These are phyloP conservation scores for Meyerozyma carpophila DNA, from an alignment of 1,139 yeast genomes.

Conservation along the genomic window DNA sequence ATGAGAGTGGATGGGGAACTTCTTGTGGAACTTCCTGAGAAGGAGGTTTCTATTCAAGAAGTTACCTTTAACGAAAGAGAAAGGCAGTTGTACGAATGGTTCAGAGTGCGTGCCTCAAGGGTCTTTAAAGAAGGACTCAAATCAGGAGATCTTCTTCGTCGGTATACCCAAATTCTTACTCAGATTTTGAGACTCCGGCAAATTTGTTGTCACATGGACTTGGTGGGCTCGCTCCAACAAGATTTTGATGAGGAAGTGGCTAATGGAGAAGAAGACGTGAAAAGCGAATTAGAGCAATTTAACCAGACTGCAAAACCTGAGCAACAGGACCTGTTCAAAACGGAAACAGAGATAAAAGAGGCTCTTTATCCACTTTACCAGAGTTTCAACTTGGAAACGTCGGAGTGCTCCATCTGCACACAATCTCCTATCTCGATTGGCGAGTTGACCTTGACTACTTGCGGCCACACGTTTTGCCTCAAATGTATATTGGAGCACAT, in stretches of 20 bases:
- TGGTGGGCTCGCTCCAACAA: slow-evolving; percentile 45
- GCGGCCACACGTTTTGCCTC: slow-evolving; percentile 78
- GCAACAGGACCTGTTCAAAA: slow-evolving; percentile 23
- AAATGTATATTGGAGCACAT: slow-evolving; percentile 72
- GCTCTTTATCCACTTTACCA: slow-evolving; percentile 22
- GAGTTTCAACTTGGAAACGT: slow-evolving; percentile 29
- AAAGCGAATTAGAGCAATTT: slow-evolving; percentile 10
- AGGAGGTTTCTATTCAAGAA: slow-evolving; percentile 64
- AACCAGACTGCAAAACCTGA: slow-evolving; percentile 10
- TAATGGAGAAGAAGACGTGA: slow-evolving; percentile 8
- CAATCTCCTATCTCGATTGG: slow-evolving; percentile 51
- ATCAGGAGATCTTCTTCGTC: slow-evolving; percentile 66
- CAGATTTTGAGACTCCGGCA: slow-evolving; percentile 82
- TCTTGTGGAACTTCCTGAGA: slow-evolving; percentile 72
- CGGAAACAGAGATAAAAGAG: slow-evolving; percentile 26
- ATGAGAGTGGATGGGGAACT: slow-evolving; percentile 76
- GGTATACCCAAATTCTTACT: slow-evolving; percentile 75
- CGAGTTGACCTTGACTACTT: slow-evolving; percentile 64
- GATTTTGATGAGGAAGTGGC: slow-evolving; percentile 22
- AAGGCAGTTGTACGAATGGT: slow-evolving; percentile 59
- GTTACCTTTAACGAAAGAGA: slow-evolving; percentile 67
- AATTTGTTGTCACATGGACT: slow-evolving; percentile 77
- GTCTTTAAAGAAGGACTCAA: slow-evolving; percentile 60
- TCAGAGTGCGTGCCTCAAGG: slow-evolving; percentile 62
- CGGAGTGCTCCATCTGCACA: slow-evolving; percentile 86